These are phyloP conservation scores for Omphalea diandra DNA, from an alignment of 441 rosid genomes.

Conservation along the genomic window DNA sequence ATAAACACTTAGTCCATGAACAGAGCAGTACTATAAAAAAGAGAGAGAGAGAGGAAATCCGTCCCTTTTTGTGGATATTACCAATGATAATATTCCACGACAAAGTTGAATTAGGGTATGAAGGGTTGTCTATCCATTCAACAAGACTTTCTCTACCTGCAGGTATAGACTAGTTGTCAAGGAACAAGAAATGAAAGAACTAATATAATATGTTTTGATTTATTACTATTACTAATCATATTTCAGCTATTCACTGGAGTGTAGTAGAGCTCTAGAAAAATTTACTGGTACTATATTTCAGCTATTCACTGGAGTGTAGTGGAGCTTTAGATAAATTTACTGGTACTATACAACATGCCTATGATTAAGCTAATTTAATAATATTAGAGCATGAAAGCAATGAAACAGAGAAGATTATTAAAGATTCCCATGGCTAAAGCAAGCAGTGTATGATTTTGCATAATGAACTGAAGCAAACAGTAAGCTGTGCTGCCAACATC, in stretches of 20 bases:
- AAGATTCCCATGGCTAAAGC: background rate
- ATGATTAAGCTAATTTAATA: background rate
- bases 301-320: too few species aligned
- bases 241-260: too few species aligned
- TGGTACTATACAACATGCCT: background rate
- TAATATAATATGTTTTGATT: background rate
- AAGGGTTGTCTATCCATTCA: constrained; percentile 57
- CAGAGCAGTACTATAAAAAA: background rate
- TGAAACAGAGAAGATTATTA: background rate
- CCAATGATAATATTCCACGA: constrained; percentile 58
- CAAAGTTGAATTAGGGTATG: constrained; percentile 50
- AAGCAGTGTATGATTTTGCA: too few species aligned
- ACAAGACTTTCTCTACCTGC: constrained; percentile 46
- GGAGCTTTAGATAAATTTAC: too few species aligned
- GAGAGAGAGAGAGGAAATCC: background rate
- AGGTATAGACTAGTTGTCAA: background rate
- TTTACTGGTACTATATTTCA: too few species aligned
- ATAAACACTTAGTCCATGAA: constrained; percentile 11
- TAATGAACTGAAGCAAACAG: background rate
- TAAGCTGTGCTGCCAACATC: background rate
- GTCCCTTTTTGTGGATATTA: constrained; percentile 17
- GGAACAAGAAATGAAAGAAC: background rate
- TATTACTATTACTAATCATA: too few species aligned
- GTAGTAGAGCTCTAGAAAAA: too few species aligned
- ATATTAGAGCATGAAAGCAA: background rate